Percentiles rank a stretch among this genome's conserved stretches.
phyloP scores from a whole-genome alignment of 163 green algal species.

The Coccomyxa subellipsoidea region DNA sequence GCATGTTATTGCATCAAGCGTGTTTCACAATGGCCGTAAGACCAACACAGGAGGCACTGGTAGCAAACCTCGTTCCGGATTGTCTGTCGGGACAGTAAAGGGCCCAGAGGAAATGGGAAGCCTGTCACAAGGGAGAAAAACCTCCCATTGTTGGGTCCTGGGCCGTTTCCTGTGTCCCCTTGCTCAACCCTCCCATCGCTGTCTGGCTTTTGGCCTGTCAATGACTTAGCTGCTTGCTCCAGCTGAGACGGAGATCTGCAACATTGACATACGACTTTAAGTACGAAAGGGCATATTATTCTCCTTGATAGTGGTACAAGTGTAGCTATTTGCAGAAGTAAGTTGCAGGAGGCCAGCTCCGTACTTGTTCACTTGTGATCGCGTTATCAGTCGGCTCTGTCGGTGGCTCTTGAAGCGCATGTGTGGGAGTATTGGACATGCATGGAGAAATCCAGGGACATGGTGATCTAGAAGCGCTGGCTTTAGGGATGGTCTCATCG shows the following conservation, averaged over 20 bases:
- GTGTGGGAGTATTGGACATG: not conserved
- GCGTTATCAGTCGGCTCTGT: not conserved
- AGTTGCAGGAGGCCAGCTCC: not conserved
- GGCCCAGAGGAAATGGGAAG: slow-evolving; percentile 85
- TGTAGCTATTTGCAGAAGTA: no score
- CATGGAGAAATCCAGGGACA: not conserved
- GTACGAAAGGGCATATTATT: no score
- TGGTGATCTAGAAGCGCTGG: not conserved
- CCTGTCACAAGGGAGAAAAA: slow-evolving; percentile 77
- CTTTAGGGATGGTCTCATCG: no score
- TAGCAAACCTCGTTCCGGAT: slow-evolving; percentile 62
- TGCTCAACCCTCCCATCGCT: not conserved
- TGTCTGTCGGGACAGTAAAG: slow-evolving; percentile 70
- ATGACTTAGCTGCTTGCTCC: not conserved
- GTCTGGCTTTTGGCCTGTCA: not conserved
- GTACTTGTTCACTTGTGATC: not conserved
- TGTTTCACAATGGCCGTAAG: not conserved
- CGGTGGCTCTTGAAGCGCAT: not conserved
- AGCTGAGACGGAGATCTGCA: not conserved
- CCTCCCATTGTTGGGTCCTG: not conserved
- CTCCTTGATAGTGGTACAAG: no score
- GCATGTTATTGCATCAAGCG: not conserved
- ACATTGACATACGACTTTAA: no score
- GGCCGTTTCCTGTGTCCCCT: not conserved
- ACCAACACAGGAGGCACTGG: not conserved